These are phyloP conservation scores for Diutina mesorugosa DNA, from an alignment of 1,139 yeast species.

Conservation along the genomic window DNA sequence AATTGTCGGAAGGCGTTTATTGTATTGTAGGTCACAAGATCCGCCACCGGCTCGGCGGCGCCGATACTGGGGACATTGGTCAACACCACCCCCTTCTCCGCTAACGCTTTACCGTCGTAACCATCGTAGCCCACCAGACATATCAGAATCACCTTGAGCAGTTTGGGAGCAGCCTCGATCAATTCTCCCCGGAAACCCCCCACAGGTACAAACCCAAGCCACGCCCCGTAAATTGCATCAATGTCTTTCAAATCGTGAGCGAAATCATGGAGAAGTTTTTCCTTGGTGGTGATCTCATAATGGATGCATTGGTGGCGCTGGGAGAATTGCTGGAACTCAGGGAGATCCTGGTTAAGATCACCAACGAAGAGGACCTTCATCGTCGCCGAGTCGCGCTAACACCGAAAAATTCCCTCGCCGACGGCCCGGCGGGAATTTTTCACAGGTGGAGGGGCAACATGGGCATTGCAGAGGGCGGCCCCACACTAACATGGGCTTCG, in stretches of 20 bases:
- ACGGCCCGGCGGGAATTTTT: not conserved
- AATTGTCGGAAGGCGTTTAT: conserved; percentile 53
- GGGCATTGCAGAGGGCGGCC: not conserved
- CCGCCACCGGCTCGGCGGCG: conserved; percentile 68
- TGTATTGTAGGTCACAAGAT: conserved; percentile 49
- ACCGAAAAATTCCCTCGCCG: not conserved
- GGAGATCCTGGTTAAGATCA: conserved; percentile 21
- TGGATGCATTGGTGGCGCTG: conserved; percentile 28
- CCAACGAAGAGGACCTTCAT: conserved; percentile 32
- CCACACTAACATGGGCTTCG: not conserved
- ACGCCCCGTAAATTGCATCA: conserved; percentile 51
- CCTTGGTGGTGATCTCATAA: conserved; percentile 27
- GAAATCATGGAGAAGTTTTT: conserved; percentile 27
- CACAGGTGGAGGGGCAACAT: not conserved
- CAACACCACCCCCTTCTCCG: conserved; percentile 33
- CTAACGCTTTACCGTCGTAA: conserved; percentile 30
- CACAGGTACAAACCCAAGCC: conserved; percentile 38
- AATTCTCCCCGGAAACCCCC: conserved; percentile 39
- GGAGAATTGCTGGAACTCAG: conserved; percentile 24
- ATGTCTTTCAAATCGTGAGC: conserved; percentile 23
- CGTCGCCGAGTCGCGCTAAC: not conserved
- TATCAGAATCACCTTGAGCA: conserved; percentile 43
- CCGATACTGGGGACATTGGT: conserved; percentile 56
- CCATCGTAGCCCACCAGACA: conserved; percentile 66
- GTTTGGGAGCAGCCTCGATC: conserved; percentile 36